Conservation (phyloP, 192 early-diverging fungal species). For the Backusella tarrabulga region DNA sequence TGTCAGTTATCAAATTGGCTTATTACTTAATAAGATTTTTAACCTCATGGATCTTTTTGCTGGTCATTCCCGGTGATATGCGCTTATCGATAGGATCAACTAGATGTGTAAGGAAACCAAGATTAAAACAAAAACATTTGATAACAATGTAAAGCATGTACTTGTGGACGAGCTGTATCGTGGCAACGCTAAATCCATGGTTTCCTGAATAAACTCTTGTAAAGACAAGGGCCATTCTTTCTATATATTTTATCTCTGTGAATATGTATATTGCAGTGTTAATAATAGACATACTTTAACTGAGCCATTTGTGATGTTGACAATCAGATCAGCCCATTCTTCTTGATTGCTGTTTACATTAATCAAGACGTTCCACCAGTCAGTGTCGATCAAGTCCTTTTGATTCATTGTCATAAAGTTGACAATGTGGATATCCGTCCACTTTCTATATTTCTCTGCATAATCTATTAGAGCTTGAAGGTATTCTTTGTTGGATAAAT, state of each 20-base stretch:
- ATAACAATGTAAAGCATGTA: conserved; percentile 6
- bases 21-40: not conserved
- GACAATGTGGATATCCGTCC: conserved; percentile 40
- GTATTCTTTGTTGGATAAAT: conserved; percentile 13
- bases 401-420: conserved; percentile 48
- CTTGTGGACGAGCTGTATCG: conserved; percentile 29
- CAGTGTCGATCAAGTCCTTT: conserved; percentile 42
- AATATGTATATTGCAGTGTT: conserved; percentile 10
- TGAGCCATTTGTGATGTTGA: conserved; percentile 14
- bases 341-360: not conserved
- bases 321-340: conserved; percentile 10
- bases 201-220: conserved; percentile 4
- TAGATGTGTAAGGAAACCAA: not conserved
- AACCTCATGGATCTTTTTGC: conserved; percentile 73
- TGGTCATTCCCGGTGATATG: conserved; percentile 66
- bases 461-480: conserved; percentile 11
- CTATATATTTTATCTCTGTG: not conserved
- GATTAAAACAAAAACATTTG: not conserved
- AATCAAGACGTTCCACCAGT: conserved; percentile 45
- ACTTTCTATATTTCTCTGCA: conserved; percentile 16
- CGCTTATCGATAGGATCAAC: conserved; percentile 45
- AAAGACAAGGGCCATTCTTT: conserved; percentile 7
- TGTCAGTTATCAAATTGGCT: not conserved
- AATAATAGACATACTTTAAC: conserved; percentile 27
- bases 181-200: conserved; percentile 26